Percentiles rank a stretch among this genome's conserved stretches.
Conservation (phyloP, 2,329 filamentous ascomycete species). For the Esteya vermicola region DNA sequence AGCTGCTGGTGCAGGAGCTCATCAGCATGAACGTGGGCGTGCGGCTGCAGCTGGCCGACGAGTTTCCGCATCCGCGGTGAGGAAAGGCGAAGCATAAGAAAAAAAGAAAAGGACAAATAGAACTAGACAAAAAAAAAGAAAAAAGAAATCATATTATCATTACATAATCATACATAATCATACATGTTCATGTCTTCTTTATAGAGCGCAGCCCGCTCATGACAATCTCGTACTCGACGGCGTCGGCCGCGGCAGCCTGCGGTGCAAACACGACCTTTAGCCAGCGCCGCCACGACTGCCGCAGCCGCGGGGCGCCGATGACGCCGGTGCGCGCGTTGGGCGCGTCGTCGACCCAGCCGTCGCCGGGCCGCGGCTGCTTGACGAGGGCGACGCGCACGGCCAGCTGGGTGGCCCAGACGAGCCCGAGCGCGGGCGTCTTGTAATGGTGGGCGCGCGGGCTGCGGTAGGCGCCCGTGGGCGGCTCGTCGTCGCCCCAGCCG, state of each 20-base stretch:
- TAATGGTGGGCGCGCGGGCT: slow-evolving; percentile 16
- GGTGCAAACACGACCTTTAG: slow-evolving; percentile 85
- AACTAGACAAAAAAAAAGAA: too few relatives aligned
- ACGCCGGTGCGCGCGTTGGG: not conserved
- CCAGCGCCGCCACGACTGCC: slow-evolving; percentile 48
- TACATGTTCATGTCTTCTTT: too few relatives aligned
- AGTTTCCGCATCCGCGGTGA: slow-evolving; percentile 56
- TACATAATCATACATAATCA: too few relatives aligned
- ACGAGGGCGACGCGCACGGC: slow-evolving; percentile 69
- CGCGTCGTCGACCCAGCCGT: slow-evolving; percentile 5
- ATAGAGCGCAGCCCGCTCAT: slow-evolving; percentile 41
- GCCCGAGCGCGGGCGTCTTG: slow-evolving; percentile 76
- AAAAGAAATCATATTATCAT: too few relatives aligned
- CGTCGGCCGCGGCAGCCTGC: slow-evolving; percentile 44
- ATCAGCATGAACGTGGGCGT: slow-evolving; percentile 99
- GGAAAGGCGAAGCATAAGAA: not conserved
- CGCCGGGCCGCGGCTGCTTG: slow-evolving; percentile 39
- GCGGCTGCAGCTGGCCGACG: slow-evolving; percentile 76
- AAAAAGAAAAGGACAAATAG: too few relatives aligned
- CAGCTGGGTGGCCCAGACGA: slow-evolving; percentile 86
- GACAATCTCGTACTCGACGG: slow-evolving; percentile 62
- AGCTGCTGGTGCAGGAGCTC: slow-evolving; percentile 88
- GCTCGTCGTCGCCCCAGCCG: slow-evolving; percentile 69
- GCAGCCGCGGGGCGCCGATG: slow-evolving; percentile 9
- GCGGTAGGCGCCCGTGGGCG: slow-evolving; percentile 20